Conservation (phyloP, 768 basidiomycete species). For the Leccinum boreale region DNA sequence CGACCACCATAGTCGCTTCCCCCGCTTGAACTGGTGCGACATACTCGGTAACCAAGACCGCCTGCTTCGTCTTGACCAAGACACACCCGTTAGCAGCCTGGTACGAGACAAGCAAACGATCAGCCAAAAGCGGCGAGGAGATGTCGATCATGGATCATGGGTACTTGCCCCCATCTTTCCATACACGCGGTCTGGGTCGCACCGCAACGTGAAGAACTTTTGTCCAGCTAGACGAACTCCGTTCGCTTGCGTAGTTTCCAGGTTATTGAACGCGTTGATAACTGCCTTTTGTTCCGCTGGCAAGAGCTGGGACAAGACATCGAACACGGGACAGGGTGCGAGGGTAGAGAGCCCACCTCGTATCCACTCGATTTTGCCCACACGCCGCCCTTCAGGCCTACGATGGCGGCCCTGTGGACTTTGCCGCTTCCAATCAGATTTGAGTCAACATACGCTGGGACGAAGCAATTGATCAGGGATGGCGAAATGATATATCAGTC, state of each 20-base stretch:
- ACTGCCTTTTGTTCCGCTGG: conserved; percentile 24
- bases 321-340: background rate
- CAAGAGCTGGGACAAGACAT: conserved; percentile 13
- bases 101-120: background rate
- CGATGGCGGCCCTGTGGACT: conserved; percentile 62
- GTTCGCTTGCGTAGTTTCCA: conserved; percentile 39
- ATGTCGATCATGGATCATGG: background rate
- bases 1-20: conserved; percentile 66
- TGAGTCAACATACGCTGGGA: conserved; percentile 72
- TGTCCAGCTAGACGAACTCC: conserved; percentile 64
- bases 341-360: conserved; percentile 2
- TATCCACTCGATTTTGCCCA: conserved; percentile 28
- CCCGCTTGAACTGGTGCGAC: conserved; percentile 55
- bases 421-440: conserved; percentile 75
- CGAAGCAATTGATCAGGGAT: conserved; percentile 36
- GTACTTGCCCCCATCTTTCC: conserved; percentile 72
- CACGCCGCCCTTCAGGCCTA: conserved; percentile 28
- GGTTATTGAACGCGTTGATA: conserved; percentile 42
- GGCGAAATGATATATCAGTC: background rate
- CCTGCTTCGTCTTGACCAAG: conserved; percentile 79
- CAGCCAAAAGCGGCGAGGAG: background rate
- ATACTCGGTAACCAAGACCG: conserved; percentile 82
- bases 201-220: conserved; percentile 73
- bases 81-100: conserved; percentile 71
- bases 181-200: conserved; percentile 53